These are phyloP conservation scores for Penicillium ochrochloron DNA, from an alignment of 495 filamentous ascomycete genomes.

Conservation along the genomic window DNA sequence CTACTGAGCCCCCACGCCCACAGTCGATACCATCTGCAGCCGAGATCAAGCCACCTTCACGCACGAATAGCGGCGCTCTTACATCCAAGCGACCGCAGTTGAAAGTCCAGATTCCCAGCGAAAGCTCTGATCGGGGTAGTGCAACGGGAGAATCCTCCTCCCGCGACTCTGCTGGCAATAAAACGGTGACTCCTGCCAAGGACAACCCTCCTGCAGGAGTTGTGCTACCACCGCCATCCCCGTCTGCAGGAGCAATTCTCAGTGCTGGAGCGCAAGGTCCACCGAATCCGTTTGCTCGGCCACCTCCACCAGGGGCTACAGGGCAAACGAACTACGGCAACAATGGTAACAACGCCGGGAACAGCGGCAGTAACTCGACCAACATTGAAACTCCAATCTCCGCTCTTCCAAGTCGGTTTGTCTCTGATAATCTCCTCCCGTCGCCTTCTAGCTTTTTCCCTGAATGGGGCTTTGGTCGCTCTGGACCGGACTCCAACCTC, in stretches of 20 bases:
- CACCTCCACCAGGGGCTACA: conserved; percentile 59
- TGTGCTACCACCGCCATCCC: conserved; percentile 91
- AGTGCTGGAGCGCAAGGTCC: conserved; percentile 92
- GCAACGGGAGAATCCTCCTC: conserved; percentile 77
- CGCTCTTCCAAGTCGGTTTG: conserved; percentile 90
- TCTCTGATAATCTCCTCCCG: conserved; percentile 81
- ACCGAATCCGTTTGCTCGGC: conserved; percentile 93
- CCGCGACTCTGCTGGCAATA: conserved; percentile 66
- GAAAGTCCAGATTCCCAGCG: conserved; percentile 93
- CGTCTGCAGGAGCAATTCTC: conserved; percentile 79
- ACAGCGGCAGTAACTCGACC: conserved; percentile 65
- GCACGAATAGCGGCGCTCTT: conserved; percentile 69
- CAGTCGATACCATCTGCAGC: conserved; percentile 56
- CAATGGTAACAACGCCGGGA: conserved; percentile 59
- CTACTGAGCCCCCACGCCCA: conserved; percentile 46
- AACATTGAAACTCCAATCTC: conserved; percentile 96
- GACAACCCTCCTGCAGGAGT: conserved; percentile 68
- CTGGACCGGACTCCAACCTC: conserved; percentile 72
- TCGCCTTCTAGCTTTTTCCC: conserved; percentile 90
- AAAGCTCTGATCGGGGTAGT: conserved; percentile 81
- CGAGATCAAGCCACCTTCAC: conserved; percentile 72
- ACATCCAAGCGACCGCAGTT: conserved; percentile 76
- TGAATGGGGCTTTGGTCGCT: conserved; percentile 78
- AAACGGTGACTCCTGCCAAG: conserved; percentile 55
- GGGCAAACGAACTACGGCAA: conserved; percentile 39